Base-by-base conservation (phyloP, 768 basidiomycete genomes). In the Boletus speciosus region DNA sequence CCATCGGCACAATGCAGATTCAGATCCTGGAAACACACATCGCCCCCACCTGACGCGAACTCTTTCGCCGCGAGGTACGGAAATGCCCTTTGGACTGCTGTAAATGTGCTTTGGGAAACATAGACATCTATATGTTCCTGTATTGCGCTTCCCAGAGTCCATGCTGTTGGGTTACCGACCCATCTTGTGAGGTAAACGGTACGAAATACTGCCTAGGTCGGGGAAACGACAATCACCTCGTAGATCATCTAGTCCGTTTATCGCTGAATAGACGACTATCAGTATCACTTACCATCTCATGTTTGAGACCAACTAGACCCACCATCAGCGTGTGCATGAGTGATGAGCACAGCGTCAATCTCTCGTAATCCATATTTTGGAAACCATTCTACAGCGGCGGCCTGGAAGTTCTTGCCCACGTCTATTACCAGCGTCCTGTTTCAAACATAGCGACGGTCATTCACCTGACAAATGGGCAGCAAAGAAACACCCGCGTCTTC, bases 231-330 rank as follows among this genome's bases (percentile, higher is more conserved):
- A 68, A 75, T 52, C 57, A 86, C 90, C 87, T 76, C 93, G 78
- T 36, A 95, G 74, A 69, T 96, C 93, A 71, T 96, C 93, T 52
- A 96, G 70, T 4, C 93, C 93, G 63, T 93, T 92, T 75, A 93
- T 90, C 6, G 93, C 93, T 78, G 39, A n/a, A 54, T 48, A 32
- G 52, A 43, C 41, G 9, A 37, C 21, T 5, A 49, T 56, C 40
- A 61, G 55, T n/a, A 37, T 39, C 49, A 21, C n/a, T 27, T 31
- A 12, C 40, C 12, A 27, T 37, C 35, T 32, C 34, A 40, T n/a
- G 3, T 32, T 37, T 15, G 32, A 52, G 44, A 47, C 19, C n/a
- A 38, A 14, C 9, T 11, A 50, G 32, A 57, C 64, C 14, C 47
- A 80, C 81, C 89, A 71, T 92, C 90, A 36, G 90, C 88, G 72